phyloP scores from a whole-genome alignment of 495 filamentous ascomycete genomes.

The Neurospora sublineolata region DNA sequence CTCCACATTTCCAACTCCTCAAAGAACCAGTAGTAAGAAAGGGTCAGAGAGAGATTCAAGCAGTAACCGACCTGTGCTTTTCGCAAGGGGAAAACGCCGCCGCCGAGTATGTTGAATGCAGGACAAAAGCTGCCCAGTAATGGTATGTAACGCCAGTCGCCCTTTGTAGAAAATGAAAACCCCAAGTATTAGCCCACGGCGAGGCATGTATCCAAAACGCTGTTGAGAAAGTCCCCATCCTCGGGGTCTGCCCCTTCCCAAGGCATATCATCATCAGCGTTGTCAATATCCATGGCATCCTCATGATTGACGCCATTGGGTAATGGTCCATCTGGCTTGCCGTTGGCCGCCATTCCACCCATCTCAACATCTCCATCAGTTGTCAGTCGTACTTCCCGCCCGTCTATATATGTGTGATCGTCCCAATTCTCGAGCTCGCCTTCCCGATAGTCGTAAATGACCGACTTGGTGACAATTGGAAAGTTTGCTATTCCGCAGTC shows the following conservation, averaged over 20 bases:
- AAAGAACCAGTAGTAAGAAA: neutral
- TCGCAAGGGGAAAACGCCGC: neutral
- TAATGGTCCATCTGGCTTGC: constrained; percentile 8
- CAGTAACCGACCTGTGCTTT: neutral
- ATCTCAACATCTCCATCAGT: constrained; percentile 19
- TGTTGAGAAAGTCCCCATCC: constrained; percentile 54
- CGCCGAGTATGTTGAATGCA: neutral
- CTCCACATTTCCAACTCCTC: neutral
- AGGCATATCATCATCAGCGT: constrained; percentile 48
- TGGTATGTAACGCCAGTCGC: neutral
- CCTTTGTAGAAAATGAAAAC: neutral
- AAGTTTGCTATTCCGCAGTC: constrained; percentile 66
- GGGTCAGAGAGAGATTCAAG: neutral
- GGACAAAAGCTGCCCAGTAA: neutral
- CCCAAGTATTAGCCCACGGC: constrained; percentile 15
- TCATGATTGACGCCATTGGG: constrained; percentile 27
- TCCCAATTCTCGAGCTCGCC: constrained; percentile 57
- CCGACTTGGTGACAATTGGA: constrained; percentile 57
- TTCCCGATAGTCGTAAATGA: constrained; percentile 63
- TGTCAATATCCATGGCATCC: constrained; percentile 56
- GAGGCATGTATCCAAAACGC: constrained; percentile 52
- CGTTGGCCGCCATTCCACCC: constrained; percentile 24
- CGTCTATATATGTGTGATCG: constrained; percentile 39
- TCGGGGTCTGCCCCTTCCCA: constrained; percentile 62
- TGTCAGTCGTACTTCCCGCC: constrained; percentile 18